Percentiles rank a stretch among this genome's conserved stretches.
Conservation (phyloP, 257 asterid genomes). For the Coffea canephora region DNA sequence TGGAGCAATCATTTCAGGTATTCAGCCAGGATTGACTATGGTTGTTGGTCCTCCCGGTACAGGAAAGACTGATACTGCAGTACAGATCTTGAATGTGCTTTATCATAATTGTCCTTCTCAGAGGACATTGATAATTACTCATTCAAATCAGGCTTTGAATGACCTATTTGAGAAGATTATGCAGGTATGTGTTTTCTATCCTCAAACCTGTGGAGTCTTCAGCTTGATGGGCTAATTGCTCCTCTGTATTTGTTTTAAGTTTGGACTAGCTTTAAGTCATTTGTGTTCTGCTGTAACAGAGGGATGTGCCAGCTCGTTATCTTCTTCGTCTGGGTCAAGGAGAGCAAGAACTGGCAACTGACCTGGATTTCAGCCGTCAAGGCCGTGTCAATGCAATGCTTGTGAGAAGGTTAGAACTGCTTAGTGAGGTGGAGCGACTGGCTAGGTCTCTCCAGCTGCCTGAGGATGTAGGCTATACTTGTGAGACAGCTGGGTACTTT, state of each 20-base stretch:
- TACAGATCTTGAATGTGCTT: constrained; percentile 88
- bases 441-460: constrained; percentile 90
- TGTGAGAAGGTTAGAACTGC: constrained; percentile 90
- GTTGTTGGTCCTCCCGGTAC: constrained; percentile 99
- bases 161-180: constrained; percentile 98
- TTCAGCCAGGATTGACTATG: constrained; percentile 98
- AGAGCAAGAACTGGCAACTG: constrained; percentile 97
- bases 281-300: constrained; percentile 34
- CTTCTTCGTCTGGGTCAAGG: constrained; percentile 99
- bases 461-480: constrained; percentile 96
- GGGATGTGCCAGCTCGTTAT: constrained; percentile 99
- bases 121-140: constrained; percentile 95
- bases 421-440: constrained; percentile 90
- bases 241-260: background rate
- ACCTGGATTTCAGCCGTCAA: constrained; percentile 98
- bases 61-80: constrained; percentile 99
- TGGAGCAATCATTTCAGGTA: constrained; percentile 83
- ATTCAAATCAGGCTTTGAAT: constrained; percentile 95
- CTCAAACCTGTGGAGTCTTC: background rate
- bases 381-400: constrained; percentile 99
- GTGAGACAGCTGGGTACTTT: constrained; percentile 97
- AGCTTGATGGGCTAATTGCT: background rate
- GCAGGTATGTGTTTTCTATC: constrained; percentile 51
- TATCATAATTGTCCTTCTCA: constrained; percentile 99
- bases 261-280: background rate